phyloP scores from a whole-genome alignment of 768 basidiomycete genomes.

The Mycena albidolilacea region DNA sequence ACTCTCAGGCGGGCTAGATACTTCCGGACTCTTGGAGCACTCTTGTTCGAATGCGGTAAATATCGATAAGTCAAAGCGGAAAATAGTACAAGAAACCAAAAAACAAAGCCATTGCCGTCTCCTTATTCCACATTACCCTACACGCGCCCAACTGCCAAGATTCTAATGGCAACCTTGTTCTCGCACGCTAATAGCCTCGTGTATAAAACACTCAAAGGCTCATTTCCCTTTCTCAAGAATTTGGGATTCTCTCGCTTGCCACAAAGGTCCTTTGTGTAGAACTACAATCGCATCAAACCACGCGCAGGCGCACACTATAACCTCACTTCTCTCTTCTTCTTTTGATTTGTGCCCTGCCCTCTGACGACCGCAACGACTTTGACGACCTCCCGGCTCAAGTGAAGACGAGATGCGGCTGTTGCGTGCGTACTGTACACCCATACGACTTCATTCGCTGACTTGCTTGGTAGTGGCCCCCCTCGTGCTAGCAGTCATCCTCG shows the following conservation, averaged over 20 bases:
- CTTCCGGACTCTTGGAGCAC: neutral
- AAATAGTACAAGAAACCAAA: neutral
- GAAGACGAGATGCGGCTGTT: neutral
- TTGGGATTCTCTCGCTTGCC: neutral
- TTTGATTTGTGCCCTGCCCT: neutral
- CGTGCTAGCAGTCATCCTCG: neutral
- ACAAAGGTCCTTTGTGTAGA: neutral
- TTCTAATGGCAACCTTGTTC: neutral
- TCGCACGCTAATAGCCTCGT: constrained; percentile 1
- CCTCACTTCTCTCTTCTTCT: neutral
- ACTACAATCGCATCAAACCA: neutral
- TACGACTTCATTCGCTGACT: neutral
- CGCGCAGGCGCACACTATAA: neutral
- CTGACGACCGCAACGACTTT: neutral
- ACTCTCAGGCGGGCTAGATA: too few species aligned
- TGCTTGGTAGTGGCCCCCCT: neutral
- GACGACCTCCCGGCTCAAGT: constrained; percentile 1
- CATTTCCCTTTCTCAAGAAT: neutral
- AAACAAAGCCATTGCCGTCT: neutral
- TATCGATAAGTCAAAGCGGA: neutral
- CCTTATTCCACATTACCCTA: neutral
- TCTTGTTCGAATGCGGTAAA: neutral
- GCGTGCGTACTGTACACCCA: neutral
- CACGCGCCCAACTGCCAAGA: neutral
- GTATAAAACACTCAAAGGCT: neutral